Evolutionary conservation across 75 land plant genomes (phyloP), one percentile per base, ranked within the genome.

Genomic region (Pinus taeda): DNA sequence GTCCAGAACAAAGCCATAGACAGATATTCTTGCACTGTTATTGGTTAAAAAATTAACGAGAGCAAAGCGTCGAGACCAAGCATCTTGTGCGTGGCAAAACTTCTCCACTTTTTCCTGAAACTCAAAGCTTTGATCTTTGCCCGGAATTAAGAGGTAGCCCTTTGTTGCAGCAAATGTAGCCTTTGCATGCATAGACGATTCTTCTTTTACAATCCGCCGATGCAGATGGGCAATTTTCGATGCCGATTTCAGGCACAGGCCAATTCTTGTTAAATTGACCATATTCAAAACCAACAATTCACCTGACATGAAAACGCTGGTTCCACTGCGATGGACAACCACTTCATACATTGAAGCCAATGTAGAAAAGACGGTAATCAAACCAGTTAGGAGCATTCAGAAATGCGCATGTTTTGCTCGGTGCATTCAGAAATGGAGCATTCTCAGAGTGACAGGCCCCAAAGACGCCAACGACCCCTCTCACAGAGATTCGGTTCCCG

Each of bases 1-100:
- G 33, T 82, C 83, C 15, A 82, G 76, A 30, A 82, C 72, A 73
- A 82, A 82, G 22, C 83, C 83, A 82, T 82, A 82, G 29, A 82
- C 75, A 13, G 83, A 82, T 17, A 82, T 82, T 57, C 83, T 81
- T 15, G 33, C 83, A 49, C 66, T 57, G 33, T 39, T 78, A 22
- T 70, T 59, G 33, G 81, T 59, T 18, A 82, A 65, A 63, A 71
- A 82, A 56, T 71, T 79, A 13, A 82, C 83, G 15, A 82, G 76
- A 57, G 83, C 83, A 62, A 81, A 45, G 29, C 83, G 76, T 55
- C 71, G 20, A 39, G 76, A 49, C 58, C 77, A 82, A 17, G 62
- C 80, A 53, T 79, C 83, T 30, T 82, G 83, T 59, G 22, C 42
- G 30, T 78, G 60, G 15, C 75, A 79, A 49, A 61, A 82, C 29